phyloP scores from a whole-genome alignment of 2,329 filamentous ascomycete genomes.

The Purpureocillium lavendulum region DNA sequence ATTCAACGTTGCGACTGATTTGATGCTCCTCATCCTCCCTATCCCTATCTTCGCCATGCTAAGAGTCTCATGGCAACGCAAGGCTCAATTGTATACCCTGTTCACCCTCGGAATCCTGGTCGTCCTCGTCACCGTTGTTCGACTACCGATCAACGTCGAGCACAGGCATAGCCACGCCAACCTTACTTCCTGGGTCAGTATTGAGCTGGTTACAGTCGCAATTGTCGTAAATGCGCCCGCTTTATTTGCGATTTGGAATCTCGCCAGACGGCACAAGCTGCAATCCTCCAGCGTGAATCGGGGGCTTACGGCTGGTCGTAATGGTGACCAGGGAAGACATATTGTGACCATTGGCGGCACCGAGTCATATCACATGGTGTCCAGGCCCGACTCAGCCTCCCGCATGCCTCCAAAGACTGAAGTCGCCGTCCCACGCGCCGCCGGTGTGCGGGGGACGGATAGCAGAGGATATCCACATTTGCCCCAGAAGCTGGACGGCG shows the following conservation, averaged over 20 bases:
- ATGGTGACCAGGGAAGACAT: no score
- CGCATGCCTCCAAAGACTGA: background rate
- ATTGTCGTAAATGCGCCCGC: constrained; percentile 29
- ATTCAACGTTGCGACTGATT: constrained; percentile 23
- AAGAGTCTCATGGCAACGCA: constrained; percentile 18
- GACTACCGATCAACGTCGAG: constrained; percentile 26
- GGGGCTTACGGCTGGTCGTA: no score
- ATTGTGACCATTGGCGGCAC: background rate
- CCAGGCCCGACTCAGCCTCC: no score
- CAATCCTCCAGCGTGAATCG: background rate
- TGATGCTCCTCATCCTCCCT: constrained; percentile 17
- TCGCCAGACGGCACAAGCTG: constrained; percentile 8
- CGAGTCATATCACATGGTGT: background rate
- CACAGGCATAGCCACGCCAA: constrained; percentile 24
- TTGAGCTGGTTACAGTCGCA: constrained; percentile 23
- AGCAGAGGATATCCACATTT: no score
- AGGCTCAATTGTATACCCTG: constrained; percentile 21
- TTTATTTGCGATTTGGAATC: constrained; percentile 25
- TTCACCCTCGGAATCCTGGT: constrained; percentile 30
- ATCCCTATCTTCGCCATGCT: constrained; percentile 17
- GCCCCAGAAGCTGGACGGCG: no score
- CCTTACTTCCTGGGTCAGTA: constrained; percentile 28
- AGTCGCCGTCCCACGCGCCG: background rate
- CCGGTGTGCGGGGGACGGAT: no score
- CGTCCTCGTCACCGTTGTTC: constrained; percentile 28